Conservation (phyloP, 306 rosid genomes). For the Cucumis hystrix region DNA sequence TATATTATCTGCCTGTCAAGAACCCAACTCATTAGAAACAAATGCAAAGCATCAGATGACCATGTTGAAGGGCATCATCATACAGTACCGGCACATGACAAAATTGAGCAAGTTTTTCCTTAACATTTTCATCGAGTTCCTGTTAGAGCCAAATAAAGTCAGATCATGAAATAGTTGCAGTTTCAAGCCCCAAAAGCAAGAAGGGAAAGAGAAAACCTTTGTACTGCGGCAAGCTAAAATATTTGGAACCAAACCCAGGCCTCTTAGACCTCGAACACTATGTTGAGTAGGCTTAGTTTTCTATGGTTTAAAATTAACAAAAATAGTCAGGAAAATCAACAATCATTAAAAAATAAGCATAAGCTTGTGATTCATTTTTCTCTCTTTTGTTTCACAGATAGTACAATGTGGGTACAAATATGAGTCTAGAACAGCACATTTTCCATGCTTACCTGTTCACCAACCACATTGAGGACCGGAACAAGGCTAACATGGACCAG, state of each 20-base stretch:
- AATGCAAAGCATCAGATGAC: background rate
- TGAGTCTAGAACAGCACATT: background rate
- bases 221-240: conserved; percentile 42
- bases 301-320: conserved; percentile 13
- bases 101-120: conserved; percentile 72
- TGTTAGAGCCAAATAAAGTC: conserved; percentile 13
- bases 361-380: background rate
- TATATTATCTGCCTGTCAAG: conserved; percentile 56
- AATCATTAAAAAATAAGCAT: background rate
- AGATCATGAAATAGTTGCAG: background rate
- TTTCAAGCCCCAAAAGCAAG: background rate
- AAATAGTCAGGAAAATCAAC: background rate
- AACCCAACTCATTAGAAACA: conserved; percentile 8
- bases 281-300: conserved; percentile 47
- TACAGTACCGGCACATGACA: conserved; percentile 80
- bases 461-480: conserved; percentile 37
- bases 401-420: background rate
- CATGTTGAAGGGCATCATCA: background rate
- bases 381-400: background rate
- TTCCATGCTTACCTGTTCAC: conserved; percentile 28
- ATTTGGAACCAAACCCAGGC: conserved; percentile 34
- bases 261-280: conserved; percentile 35
- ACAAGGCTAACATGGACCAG: conserved; percentile 44
- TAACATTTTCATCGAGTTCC: conserved; percentile 72
- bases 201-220: conserved; percentile 13